A percentile compares a stretch with the other conserved stretches of the same genome.
Evolutionary conservation across 176 grass and related monocot species (phyloP).

Genomic region (Lolium rigidum): DNA sequence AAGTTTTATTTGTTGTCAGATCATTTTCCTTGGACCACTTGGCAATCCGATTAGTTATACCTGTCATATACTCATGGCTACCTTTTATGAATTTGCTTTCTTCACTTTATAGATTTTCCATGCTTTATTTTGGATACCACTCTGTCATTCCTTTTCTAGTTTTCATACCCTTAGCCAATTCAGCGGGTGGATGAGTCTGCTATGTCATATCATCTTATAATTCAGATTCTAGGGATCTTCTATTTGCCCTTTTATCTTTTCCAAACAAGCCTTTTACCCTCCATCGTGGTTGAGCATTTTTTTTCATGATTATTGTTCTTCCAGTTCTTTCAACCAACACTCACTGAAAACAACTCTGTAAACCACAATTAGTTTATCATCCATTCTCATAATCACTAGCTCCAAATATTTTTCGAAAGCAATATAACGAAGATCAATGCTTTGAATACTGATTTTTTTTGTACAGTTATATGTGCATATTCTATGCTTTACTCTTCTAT

Average conservation of each 20-base stretch:
- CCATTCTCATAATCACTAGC: neutral
- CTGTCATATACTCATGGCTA: conserved; percentile 32
- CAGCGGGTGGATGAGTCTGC: conserved; percentile 23
- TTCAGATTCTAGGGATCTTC: conserved; percentile 38
- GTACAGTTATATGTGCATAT: neutral
- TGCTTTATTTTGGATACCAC: conserved; percentile 43
- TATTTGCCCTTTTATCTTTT: conserved; percentile 30
- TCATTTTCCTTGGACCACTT: conserved; percentile 54
- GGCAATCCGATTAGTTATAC: conserved; percentile 48
- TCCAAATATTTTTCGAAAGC: neutral
- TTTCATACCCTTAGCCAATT: conserved; percentile 16
- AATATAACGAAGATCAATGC: neutral
- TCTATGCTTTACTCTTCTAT: neutral
- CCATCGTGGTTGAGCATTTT: neutral
- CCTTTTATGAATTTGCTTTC: conserved; percentile 31
- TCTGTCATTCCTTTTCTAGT: conserved; percentile 9
- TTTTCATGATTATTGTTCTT: neutral
- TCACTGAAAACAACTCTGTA: neutral
- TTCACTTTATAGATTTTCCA: conserved; percentile 39
- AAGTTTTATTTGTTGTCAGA: conserved; percentile 34
- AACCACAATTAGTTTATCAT: neutral
- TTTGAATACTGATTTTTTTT: conserved; percentile 35
- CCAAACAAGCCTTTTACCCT: neutral
- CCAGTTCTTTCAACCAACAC: neutral
- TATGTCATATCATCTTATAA: conserved; percentile 35